Conservation (phyloP, 768 basidiomycete species). For the Trametes cingulata region DNA sequence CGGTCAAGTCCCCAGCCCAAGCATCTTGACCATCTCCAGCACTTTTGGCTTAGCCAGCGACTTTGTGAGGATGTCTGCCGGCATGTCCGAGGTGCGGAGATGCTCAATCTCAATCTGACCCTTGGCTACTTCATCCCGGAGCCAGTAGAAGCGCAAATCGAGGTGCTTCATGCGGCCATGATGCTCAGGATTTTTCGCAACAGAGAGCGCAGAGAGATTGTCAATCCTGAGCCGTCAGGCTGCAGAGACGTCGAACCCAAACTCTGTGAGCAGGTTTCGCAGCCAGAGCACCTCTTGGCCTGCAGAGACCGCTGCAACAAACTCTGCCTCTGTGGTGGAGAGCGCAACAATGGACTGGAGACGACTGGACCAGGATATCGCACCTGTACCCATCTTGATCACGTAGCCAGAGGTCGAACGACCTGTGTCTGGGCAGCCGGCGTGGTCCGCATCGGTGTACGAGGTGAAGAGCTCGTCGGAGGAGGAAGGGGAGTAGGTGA, state of each 20-base stretch:
- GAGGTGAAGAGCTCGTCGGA: neutral
- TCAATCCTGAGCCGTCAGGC: too few species aligned
- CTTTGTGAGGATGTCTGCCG: slow-evolving; percentile 40
- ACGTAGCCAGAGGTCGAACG: slow-evolving; percentile 32
- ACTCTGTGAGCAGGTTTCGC: slow-evolving; percentile 32
- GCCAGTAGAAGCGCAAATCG: slow-evolving; percentile 37
- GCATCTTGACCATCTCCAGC: too few species aligned
- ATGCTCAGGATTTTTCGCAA: slow-evolving; percentile 32
- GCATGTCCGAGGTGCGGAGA: slow-evolving; percentile 29
- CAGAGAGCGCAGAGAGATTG: slow-evolving; percentile 28
- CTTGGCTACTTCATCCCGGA: slow-evolving; percentile 30
- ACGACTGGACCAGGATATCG: slow-evolving; percentile 40
- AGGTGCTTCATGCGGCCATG: slow-evolving; percentile 40
- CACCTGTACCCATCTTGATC: slow-evolving; percentile 37
- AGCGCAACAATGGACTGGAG: slow-evolving; percentile 39
- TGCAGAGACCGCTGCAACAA: slow-evolving; percentile 36
- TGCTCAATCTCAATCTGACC: slow-evolving; percentile 8
- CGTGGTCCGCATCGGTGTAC: slow-evolving; percentile 13
- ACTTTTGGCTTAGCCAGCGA: slow-evolving; percentile 19
- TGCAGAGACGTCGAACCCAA: too few species aligned
- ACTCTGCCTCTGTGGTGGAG: slow-evolving; percentile 41
- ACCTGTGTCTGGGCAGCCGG: slow-evolving; percentile 9
- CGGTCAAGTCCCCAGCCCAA: too few species aligned
- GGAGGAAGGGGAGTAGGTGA: slow-evolving; percentile 17
- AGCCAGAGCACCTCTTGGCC: slow-evolving; percentile 37